Conservation (phyloP, 768 basidiomycete species). For the Xerocomellus amylosporus region DNA sequence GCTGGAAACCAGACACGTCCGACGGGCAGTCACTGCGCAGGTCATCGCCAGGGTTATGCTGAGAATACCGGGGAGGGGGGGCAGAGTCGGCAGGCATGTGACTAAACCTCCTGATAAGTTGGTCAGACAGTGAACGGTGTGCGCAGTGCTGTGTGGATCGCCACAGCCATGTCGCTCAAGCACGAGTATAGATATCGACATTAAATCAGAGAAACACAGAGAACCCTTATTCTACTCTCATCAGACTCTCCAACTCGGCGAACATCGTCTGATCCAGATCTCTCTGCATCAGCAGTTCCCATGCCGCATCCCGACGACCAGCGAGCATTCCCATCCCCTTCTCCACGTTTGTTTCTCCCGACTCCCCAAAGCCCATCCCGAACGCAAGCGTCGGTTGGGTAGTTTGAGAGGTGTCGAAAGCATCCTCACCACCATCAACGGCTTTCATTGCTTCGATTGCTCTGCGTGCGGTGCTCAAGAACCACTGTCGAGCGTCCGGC, state of each 20-base stretch:
- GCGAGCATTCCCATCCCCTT: slow-evolving; percentile 74
- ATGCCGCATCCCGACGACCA: slow-evolving; percentile 66
- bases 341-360: slow-evolving; percentile 61
- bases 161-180: slow-evolving; percentile 4
- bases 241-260: slow-evolving; percentile 74
- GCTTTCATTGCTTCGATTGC: slow-evolving; percentile 76
- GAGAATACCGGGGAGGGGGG: slow-evolving; percentile 64
- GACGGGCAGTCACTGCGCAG: slow-evolving; percentile 15
- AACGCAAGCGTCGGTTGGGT: slow-evolving; percentile 64
- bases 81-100: slow-evolving; percentile 39
- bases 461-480: slow-evolving; percentile 57
- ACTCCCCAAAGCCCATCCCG: slow-evolving; percentile 83
- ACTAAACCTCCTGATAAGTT: background rate
- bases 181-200: slow-evolving; percentile 5
- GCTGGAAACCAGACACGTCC: slow-evolving; percentile 47
- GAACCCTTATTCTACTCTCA: slow-evolving; percentile 53
- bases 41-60: slow-evolving; percentile 36
- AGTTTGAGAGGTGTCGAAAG: slow-evolving; percentile 65
- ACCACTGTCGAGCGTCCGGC: slow-evolving; percentile 51
- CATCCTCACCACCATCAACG: slow-evolving; percentile 72
- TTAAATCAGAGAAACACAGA: slow-evolving; percentile 8
- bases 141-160: slow-evolving; percentile 1
- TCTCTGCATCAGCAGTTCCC: slow-evolving; percentile 68
- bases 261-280: slow-evolving; percentile 77
- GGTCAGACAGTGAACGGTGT: background rate